These are phyloP conservation scores for Erodium moschatum DNA, from an alignment of 441 rosid genomes.

Conservation along the genomic window DNA sequence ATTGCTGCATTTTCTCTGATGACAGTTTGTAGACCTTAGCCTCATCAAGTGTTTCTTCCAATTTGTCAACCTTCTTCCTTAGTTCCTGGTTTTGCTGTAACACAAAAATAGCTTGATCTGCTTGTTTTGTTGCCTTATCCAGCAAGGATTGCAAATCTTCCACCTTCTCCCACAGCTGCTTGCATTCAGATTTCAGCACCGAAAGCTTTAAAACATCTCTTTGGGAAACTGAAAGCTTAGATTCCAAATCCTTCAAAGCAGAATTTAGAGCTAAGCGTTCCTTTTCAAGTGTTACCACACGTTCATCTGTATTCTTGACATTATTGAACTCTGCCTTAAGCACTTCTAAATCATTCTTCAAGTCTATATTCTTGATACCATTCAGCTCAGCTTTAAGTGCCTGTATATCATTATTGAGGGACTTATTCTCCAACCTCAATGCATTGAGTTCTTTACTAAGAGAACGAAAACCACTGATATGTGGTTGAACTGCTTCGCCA, in stretches of 20 bases:
- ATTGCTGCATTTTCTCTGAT: conserved; percentile 61
- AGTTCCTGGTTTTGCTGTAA: conserved; percentile 81
- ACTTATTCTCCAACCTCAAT: conserved; percentile 54
- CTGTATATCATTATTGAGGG: conserved; percentile 23
- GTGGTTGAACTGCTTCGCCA: conserved; percentile 26
- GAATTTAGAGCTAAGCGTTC: conserved; percentile 52
- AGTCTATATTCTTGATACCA: neutral
- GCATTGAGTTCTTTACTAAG: conserved; percentile 52
- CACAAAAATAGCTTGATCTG: conserved; percentile 68
- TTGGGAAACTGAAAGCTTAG: conserved; percentile 56
- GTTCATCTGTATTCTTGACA: conserved; percentile 54
- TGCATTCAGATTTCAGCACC: conserved; percentile 56
- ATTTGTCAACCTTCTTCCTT: conserved; percentile 59
- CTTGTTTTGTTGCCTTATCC: conserved; percentile 71
- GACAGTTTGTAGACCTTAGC: conserved; percentile 64
- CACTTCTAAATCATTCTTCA: conserved; percentile 49
- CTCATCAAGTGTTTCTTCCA: conserved; percentile 73
- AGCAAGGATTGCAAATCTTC: conserved; percentile 52
- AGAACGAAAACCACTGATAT: conserved; percentile 30
- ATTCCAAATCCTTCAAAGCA: conserved; percentile 60
- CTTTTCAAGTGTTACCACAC: conserved; percentile 51
- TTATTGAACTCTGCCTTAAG: conserved; percentile 46
- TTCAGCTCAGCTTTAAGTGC: conserved; percentile 2
- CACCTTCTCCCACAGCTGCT: conserved; percentile 60
- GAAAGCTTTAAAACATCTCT: conserved; percentile 61